These are phyloP conservation scores for Rossbeevera mucosa DNA, from an alignment of 768 basidiomycete genomes.

Conservation along the genomic window DNA sequence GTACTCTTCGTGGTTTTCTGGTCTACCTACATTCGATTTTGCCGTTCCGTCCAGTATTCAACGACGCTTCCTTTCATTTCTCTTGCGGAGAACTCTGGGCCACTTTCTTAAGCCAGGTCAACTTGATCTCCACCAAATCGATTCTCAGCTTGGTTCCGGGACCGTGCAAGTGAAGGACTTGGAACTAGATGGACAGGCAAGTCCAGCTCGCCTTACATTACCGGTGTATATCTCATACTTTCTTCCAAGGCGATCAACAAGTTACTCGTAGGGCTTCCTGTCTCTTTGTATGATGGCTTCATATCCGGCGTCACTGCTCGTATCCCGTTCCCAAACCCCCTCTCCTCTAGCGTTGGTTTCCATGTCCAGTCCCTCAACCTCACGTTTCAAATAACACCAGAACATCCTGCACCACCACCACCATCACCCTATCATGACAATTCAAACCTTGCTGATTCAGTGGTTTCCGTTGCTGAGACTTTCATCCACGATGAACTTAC, in stretches of 20 bases:
- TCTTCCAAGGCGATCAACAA: constrained; percentile 69
- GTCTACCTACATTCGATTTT: constrained; percentile 62
- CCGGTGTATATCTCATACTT: constrained; percentile 13
- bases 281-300: constrained; percentile 65
- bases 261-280: constrained; percentile 58
- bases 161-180: constrained; percentile 82
- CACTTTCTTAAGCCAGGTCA: constrained; percentile 87
- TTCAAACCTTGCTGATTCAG: constrained; percentile 65
- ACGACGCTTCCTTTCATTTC: constrained; percentile 83
- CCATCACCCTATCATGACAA: constrained; percentile 14
- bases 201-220: constrained; percentile 13
- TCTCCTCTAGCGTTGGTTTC: constrained; percentile 67
- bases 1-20: constrained; percentile 52
- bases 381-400: constrained; percentile 47
- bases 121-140: constrained; percentile 80
- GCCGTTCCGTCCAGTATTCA: constrained; percentile 71
- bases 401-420: constrained; percentile 11
- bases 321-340: constrained; percentile 82
- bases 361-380: constrained; percentile 66
- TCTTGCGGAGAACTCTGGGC: constrained; percentile 78
- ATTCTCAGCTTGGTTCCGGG: constrained; percentile 90
- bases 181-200: constrained; percentile 72
- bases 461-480: constrained; percentile 78
- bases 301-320: constrained; percentile 71
- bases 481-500: constrained; percentile 84